Base-by-base conservation (phyloP, 371 early-diverging fungal genomes). In the Batrachochytrium dendrobatidis region DNA sequence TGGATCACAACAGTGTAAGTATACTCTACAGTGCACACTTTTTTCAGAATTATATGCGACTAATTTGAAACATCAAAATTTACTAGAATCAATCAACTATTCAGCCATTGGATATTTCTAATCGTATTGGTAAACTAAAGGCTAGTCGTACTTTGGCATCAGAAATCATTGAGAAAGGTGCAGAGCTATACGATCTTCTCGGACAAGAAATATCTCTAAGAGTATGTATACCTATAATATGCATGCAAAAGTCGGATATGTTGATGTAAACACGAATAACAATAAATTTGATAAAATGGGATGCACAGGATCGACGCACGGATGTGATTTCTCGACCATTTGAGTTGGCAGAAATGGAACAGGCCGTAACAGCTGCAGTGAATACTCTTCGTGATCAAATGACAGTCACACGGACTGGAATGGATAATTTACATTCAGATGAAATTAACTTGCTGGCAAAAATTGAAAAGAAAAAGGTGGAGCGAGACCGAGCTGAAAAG, bases 401-500 rank as follows among this genome's bases (percentile, higher is more conserved):
- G 25, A 17, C 33, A 15, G 52, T 34, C 10, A 73, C 67, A 18
- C 29, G 49, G 52, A 29, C 29, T 8, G 60, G 55, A 33, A 30
- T 73, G 53, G 74, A 73, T 17, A 64, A 66, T 32, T 43, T 76
- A 29, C 53, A 51, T 1, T 63, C 72, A 8, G 79, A 79, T 44
- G 75, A 75, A 50, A 39, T 62, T n/a, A 71, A 72, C 48, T 55
- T 79, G 18, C 30, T 66, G 15, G 67, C 73, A 53, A 79, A 79
- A 53, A 76, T 79, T 44, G 74, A 76, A 39, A 76, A 76, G 65
- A 67, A 68, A 55, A 66, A 64, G 58, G 48, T 25, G 2, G 79
- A 79, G 59, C 62, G 73, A 17, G 77, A 79, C 24, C 66, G 79
- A 3, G 71, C 71, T 1, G 69, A 73, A 46, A 75, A 75, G 62